Evolutionary conservation across 805 yeast species (phyloP).

Genomic region (Pichia nakasei): DNA sequence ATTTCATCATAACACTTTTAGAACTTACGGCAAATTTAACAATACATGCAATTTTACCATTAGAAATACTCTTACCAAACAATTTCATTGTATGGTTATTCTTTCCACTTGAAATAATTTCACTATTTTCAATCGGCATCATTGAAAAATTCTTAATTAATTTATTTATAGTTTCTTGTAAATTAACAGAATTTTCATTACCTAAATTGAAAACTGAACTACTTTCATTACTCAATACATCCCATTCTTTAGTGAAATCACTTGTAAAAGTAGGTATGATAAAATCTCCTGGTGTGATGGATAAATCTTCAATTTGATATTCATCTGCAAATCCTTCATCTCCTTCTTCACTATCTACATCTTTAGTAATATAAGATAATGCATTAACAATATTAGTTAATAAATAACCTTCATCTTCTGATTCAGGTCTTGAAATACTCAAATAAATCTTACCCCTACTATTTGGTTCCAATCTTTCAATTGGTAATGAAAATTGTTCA

Average conservation of each 20-base stretch:
- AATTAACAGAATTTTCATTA: slow-evolving; percentile 28
- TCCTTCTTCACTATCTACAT: slow-evolving; percentile 60
- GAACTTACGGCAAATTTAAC: slow-evolving; percentile 43
- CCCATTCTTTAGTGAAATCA: slow-evolving; percentile 65
- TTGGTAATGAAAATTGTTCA: slow-evolving; percentile 69
- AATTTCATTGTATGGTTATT: slow-evolving; percentile 67
- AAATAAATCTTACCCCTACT: slow-evolving; percentile 70
- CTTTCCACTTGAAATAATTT: slow-evolving; percentile 42
- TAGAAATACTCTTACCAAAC: slow-evolving; percentile 66
- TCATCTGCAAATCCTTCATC: slow-evolving; percentile 90
- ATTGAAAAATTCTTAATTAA: slow-evolving; percentile 48
- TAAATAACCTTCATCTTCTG: slow-evolving; percentile 16
- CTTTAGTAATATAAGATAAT: slow-evolving; percentile 68
- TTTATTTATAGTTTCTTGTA: slow-evolving; percentile 50
- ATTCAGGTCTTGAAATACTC: slow-evolving; percentile 55
- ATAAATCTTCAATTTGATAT: slow-evolving; percentile 79
- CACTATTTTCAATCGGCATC: slow-evolving; percentile 69
- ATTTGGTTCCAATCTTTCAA: slow-evolving; percentile 64
- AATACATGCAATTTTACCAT: slow-evolving; percentile 42
- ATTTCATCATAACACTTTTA: slow-evolving; percentile 43
- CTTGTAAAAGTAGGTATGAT: slow-evolving; percentile 70
- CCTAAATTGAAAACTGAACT: slow-evolving; percentile 61
- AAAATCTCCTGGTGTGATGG: slow-evolving; percentile 72
- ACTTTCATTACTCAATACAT: slow-evolving; percentile 55
- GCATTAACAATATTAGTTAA: slow-evolving; percentile 49